phyloP scores from a whole-genome alignment of 345 rosid genomes.

The Brassica nigra region DNA sequence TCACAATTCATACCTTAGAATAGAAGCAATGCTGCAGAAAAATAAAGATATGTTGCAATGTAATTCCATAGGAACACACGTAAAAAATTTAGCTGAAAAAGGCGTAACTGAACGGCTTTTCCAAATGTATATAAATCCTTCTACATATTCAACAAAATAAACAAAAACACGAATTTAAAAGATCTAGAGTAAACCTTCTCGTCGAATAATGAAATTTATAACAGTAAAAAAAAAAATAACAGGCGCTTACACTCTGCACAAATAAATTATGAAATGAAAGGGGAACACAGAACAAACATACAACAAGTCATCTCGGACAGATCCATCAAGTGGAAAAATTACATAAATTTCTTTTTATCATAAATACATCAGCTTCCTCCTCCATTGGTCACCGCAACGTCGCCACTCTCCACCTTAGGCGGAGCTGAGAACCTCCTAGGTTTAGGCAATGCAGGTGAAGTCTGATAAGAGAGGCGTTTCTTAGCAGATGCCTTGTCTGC shows the following conservation, averaged over 20 bases:
- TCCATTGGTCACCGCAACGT: conserved; percentile 50
- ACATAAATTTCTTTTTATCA: neutral
- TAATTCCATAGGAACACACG: too few species aligned
- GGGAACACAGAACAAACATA: conserved; percentile 1
- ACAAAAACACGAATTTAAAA: conserved; percentile 2
- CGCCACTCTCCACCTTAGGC: conserved; percentile 59
- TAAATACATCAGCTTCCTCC: conserved; percentile 39
- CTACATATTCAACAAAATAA: neutral
- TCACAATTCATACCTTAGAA: too few species aligned
- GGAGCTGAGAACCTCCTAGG: conserved; percentile 77
- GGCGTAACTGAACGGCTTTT: neutral
- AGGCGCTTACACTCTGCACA: conserved; percentile 42
- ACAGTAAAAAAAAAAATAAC: conserved; percentile 30
- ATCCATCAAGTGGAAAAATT: conserved; percentile 24
- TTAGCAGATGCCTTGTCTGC: conserved; percentile 60
- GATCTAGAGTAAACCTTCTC: neutral
- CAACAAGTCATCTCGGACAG: conserved; percentile 22
- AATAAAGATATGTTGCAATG: too few species aligned
- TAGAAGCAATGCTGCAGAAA: too few species aligned
- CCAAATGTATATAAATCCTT: neutral
- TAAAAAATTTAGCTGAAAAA: too few species aligned
- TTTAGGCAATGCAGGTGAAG: conserved; percentile 61
- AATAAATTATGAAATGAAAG: conserved; percentile 26
- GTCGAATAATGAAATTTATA: conserved; percentile 16
- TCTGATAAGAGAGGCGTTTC: conserved; percentile 81